Base-by-base conservation (phyloP, 768 basidiomycete genomes). In the Amanita fuliginea region DNA sequence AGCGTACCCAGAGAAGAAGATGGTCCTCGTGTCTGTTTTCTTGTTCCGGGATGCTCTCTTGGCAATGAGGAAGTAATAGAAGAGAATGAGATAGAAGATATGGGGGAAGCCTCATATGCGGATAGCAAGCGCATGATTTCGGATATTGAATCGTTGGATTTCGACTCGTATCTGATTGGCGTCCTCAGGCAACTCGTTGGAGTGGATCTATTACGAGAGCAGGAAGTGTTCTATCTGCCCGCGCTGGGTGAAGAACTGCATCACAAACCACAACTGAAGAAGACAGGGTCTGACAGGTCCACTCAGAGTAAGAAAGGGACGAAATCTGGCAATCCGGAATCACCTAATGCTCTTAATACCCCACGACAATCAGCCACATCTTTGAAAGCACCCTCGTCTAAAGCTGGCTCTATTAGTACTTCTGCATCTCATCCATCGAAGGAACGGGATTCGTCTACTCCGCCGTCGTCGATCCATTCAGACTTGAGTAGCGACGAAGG, bases 11-110 rank as follows among this genome's bases (percentile, higher is more conserved):
- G 64, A 34, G 73, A 74, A 48, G 77, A 79, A 47, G 67, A 68
- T 26, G 72, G 74, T 3, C 70, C 68, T 28, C 74, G 77, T 6
- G 64, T 80, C n/a, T 72, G 57, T 54, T 86, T 86, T 63, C 69
- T 83, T 26, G 79, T 83, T 4, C 83, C 83, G 0, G 81, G 81
- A 1, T 86, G 83, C 55, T 76, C 81, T 6, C 70, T 86, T 36
- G 71, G 70, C 26, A 71, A 84, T 55, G 56, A 57, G 33, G 72
- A 77, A 52, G 60, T 83, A 43, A 81, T 84, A 65, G 60, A 71
- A 26, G 73, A 81, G 46, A 74, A 82, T 54, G 69, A 76, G 13
- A 83, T 84, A 39, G 59, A 68, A 51, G 81, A 86, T 55, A 72
- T 77, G 49, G 82, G 82, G 3, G 67, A 71, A 54, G 80, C 79